Evolutionary conservation across 2,329 filamentous ascomycete species (phyloP), one percentile per base, ranked within the genome.

Genomic region (Phaeosphaeriaceae sp.): DNA sequence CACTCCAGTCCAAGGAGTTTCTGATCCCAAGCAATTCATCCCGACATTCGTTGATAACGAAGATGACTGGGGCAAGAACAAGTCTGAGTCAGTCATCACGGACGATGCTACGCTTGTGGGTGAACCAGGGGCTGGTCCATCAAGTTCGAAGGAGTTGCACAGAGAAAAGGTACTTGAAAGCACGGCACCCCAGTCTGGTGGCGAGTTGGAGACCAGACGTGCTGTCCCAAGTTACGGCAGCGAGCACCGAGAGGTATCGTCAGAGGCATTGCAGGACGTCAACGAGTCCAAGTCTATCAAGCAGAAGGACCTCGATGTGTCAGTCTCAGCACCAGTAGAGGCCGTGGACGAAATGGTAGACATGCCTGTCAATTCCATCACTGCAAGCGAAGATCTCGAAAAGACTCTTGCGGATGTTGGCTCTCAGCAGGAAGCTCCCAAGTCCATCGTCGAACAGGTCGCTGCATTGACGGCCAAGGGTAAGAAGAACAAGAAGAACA

Each of bases 91-190:
- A 1, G 41, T 67, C 19, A 54, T 69, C 49, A 71, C 70, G 1
- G 72, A 75, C 50, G 72, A 73, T 44, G 70, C 68, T 51, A 75
- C 72, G 2, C 69, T 76, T 42, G 67, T 76, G 17, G 73, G 68
- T 31, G 72, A 75, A 13, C 61, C 68, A 1, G 52, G 51, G 21
- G 33, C 59, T 36, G 58, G 54, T 9, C 53, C 64, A n/a, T 54
- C 53, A 2, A 51, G 24, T 27, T 41, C 45, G 4, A 76, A 75
- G 47, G 66, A 67, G n/a, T 51, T 65, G 36, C 64, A 57, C 6
- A 49, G 58, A 19, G 66, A 73, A 52, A 75, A 76, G 51, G 49
- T 74, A 13, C 49, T 73, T 6, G 70, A 73, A n/a, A 61, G 47
- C 27, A 76, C 72, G 0, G 57, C 60, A 10, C 71, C 71, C 1